A percentile compares a stretch with the other conserved stretches of the same genome.
Evolutionary conservation across 2,329 filamentous ascomycete species (phyloP).

Genomic region (Arthrinium phaeospermum): DNA sequence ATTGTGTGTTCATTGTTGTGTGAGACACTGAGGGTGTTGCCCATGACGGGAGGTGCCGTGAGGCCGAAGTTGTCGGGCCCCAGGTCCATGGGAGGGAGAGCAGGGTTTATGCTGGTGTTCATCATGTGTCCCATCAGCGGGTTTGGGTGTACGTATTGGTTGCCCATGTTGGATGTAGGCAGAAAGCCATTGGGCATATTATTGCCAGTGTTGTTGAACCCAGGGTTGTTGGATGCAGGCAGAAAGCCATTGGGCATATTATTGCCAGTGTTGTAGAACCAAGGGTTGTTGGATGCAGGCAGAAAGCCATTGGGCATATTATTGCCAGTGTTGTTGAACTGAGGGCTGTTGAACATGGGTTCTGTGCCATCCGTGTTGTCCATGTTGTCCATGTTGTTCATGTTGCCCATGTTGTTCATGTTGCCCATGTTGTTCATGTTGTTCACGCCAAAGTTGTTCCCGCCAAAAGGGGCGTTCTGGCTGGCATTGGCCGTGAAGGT

Average conservation of each 20-base stretch:
- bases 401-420: too few relatives aligned
- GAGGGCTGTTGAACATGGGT: background rate
- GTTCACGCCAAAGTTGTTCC: too few relatives aligned
- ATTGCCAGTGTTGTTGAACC: too few relatives aligned
- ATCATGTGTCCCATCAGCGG: background rate
- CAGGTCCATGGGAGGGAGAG: background rate
- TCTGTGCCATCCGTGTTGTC: background rate
- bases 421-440: too few relatives aligned
- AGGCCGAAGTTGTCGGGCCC: background rate
- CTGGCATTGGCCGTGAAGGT: background rate
- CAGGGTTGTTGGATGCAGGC: background rate
- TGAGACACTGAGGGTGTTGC: background rate
- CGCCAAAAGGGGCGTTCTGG: too few relatives aligned
- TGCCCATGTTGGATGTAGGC: background rate
- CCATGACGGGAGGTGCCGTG: background rate
- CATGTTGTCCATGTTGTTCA: too few relatives aligned
- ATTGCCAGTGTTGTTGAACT: background rate
- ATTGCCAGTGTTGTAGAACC: too few relatives aligned
- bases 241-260: background rate
- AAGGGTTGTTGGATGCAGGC: background rate
- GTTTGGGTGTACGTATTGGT: background rate
- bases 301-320: background rate
- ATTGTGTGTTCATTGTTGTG: too few relatives aligned
- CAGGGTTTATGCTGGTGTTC: background rate
- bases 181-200: background rate